phyloP scores from a whole-genome alignment of 2,329 filamentous ascomycete species.

The Hymenoscyphus fraxineus region DNA sequence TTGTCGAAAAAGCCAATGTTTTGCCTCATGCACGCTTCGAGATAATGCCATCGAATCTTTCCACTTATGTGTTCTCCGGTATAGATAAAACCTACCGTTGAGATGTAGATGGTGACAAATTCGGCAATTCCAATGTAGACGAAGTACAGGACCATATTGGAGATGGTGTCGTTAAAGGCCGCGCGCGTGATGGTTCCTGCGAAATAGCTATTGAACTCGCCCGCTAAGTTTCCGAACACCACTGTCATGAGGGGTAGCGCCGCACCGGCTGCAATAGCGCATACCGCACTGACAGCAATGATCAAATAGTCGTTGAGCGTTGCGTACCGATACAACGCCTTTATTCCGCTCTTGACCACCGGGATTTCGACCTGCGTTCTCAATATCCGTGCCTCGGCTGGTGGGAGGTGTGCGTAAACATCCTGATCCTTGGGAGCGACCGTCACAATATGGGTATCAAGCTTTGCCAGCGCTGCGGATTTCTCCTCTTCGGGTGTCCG shows the following conservation, averaged over 20 bases:
- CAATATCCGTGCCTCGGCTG: slow-evolving; percentile 63
- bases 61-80: slow-evolving; percentile 74
- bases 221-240: slow-evolving; percentile 73
- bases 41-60: slow-evolving; percentile 78
- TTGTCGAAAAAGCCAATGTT: slow-evolving; percentile 95
- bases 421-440: slow-evolving; percentile 40
- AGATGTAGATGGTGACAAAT: slow-evolving; percentile 73
- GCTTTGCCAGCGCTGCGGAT: slow-evolving; percentile 52
- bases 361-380: slow-evolving; percentile 65
- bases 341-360: slow-evolving; percentile 59
- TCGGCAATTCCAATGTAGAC: slow-evolving; percentile 79
- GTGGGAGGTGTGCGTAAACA: slow-evolving; percentile 58
- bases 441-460: slow-evolving; percentile 34
- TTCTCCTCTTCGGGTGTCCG: neutral
- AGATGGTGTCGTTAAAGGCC: slow-evolving; percentile 58
- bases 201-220: slow-evolving; percentile 62
- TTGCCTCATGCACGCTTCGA: slow-evolving; percentile 78
- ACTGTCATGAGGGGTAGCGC: slow-evolving; percentile 54
- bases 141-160: slow-evolving; percentile 71
- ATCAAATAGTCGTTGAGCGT: slow-evolving; percentile 49
- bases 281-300: slow-evolving; percentile 47
- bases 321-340: slow-evolving; percentile 55
- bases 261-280: slow-evolving; percentile 56
- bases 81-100: slow-evolving; percentile 87
- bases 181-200: slow-evolving; percentile 43